phyloP scores from a whole-genome alignment of 768 basidiomycete species.

The Leucocoprinus birnbaumii region DNA sequence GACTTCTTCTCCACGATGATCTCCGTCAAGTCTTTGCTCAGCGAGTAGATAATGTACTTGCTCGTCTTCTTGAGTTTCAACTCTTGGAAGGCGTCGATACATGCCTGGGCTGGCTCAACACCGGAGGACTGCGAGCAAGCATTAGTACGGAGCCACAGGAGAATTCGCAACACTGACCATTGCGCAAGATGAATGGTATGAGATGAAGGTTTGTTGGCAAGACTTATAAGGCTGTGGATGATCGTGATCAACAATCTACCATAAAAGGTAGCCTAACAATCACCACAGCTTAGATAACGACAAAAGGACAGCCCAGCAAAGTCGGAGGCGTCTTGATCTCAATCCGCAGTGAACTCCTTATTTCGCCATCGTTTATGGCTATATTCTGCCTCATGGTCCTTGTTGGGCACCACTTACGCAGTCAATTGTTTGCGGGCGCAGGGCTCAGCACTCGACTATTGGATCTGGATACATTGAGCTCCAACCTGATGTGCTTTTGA shows the following conservation, averaged over 20 bases:
- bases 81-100: constrained; percentile 57
- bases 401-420: too few species aligned
- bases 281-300: constrained; percentile 9
- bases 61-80: constrained; percentile 67
- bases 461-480: too few species aligned
- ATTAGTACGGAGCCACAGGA: constrained; percentile 6
- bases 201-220: constrained; percentile 24
- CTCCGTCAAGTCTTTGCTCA: constrained; percentile 61
- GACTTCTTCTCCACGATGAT: constrained; percentile 77
- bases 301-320: too few species aligned
- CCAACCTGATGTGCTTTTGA: too few species aligned
- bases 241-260: constrained; percentile 14
- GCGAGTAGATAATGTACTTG: constrained; percentile 77
- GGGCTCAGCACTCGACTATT: too few species aligned
- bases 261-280: constrained; percentile 10
- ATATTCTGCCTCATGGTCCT: too few species aligned
- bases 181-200: constrained; percentile 15
- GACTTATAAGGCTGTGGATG: constrained; percentile 24
- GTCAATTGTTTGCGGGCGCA: too few species aligned
- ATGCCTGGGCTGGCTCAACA: constrained; percentile 54
- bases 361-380: too few species aligned
- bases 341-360: too few species aligned
- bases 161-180: constrained; percentile 23
- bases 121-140: constrained; percentile 54
- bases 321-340: too few species aligned